These are phyloP conservation scores for Rhododendron mucronatum DNA, from an alignment of 148 eudicot genomes.

Conservation along the genomic window DNA sequence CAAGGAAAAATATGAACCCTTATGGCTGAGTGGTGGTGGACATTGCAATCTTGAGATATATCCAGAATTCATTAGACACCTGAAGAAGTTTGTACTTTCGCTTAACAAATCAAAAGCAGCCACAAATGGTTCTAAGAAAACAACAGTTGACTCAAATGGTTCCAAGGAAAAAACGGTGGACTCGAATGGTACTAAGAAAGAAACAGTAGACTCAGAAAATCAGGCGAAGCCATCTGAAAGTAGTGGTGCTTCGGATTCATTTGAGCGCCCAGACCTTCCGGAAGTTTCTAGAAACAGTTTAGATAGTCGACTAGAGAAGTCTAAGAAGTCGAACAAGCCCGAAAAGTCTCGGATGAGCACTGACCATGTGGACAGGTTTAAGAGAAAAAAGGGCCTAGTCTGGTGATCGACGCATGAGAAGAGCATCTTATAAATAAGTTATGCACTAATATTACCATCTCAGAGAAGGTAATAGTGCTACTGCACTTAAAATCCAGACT, in stretches of 20 bases:
- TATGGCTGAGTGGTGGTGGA: conserved; percentile 93
- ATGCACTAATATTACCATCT: not conserved
- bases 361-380: conserved; percentile 62
- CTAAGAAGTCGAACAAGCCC: conserved; percentile 63
- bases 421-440: not conserved
- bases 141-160: conserved; percentile 30
- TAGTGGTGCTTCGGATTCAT: conserved; percentile 33
- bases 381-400: conserved; percentile 59
- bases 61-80: conserved; percentile 79
- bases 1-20: conserved; percentile 79
- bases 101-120: conserved; percentile 53
- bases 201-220: conserved; percentile 38
- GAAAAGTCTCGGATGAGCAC: conserved; percentile 88
- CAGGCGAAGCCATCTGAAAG: conserved; percentile 34
- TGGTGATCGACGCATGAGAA: conserved; percentile 47
- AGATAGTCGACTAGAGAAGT: conserved; percentile 84
- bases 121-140: conserved; percentile 30
- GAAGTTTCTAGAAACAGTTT: conserved; percentile 83
- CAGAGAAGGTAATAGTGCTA: conserved; percentile 15
- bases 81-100: conserved; percentile 67
- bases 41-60: conserved; percentile 93
- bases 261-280: conserved; percentile 44
- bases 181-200: conserved; percentile 32
- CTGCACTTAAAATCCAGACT: not conserved
- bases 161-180: conserved; percentile 21